These are phyloP conservation scores for Myotisia sp. DNA, from an alignment of 2,329 filamentous ascomycete genomes.

Conservation along the genomic window DNA sequence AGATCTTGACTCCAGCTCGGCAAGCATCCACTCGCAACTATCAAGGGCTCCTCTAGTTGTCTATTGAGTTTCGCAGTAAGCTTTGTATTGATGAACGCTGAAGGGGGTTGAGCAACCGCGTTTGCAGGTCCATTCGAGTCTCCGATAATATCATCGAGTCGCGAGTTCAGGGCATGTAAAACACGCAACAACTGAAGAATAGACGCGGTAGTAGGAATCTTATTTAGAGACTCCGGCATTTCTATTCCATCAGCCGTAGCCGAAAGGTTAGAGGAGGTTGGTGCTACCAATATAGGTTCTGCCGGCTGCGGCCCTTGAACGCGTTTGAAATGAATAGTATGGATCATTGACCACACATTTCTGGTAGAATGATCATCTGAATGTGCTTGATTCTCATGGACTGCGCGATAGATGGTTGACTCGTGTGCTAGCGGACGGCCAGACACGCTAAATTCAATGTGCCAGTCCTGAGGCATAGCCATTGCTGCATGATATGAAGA, in stretches of 20 bases:
- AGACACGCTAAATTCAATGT: slow-evolving; percentile 86
- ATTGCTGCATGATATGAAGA: slow-evolving; percentile 70
- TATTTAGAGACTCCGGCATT: slow-evolving; percentile 65
- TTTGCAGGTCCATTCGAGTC: slow-evolving; percentile 58
- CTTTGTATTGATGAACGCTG: slow-evolving; percentile 97
- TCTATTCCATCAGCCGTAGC: slow-evolving; percentile 43
- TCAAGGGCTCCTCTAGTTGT: slow-evolving; percentile 88
- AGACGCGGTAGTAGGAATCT: slow-evolving; percentile 69
- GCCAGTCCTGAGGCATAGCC: slow-evolving; percentile 77
- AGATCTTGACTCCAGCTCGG: slow-evolving; percentile 94
- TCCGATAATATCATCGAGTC: slow-evolving; percentile 77
- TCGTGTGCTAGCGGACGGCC: slow-evolving; percentile 74
- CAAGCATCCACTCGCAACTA: slow-evolving; percentile 91
- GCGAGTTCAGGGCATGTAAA: slow-evolving; percentile 81
- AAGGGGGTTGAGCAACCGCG: slow-evolving; percentile 65
- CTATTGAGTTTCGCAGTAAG: slow-evolving; percentile 94
- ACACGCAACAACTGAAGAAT: slow-evolving; percentile 82
- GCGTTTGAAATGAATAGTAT: slow-evolving; percentile 82
- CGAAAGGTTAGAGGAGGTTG: slow-evolving; percentile 33
- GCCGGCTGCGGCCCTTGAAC: slow-evolving; percentile 68
- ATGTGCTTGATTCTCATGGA: slow-evolving; percentile 54
- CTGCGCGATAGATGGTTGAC: slow-evolving; percentile 88
- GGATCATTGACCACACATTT: slow-evolving; percentile 78
- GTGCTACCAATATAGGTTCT: slow-evolving; percentile 50
- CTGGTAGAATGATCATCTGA: slow-evolving; percentile 54